Conservation (phyloP, 306 rosid species). For the Prunus mume region DNA sequence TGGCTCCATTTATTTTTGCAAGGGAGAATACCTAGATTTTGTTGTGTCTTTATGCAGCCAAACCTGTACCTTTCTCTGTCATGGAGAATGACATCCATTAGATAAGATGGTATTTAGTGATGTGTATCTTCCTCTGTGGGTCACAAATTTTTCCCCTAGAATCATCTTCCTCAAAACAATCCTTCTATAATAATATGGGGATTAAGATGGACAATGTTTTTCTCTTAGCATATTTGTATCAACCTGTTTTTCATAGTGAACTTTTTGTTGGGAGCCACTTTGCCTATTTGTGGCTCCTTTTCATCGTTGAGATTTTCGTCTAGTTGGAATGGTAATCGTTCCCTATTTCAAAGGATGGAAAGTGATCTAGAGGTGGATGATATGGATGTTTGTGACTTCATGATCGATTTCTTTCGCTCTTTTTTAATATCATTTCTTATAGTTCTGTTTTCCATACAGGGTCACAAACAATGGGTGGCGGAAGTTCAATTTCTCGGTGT, state of each 20-base stretch:
- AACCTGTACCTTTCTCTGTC: background rate
- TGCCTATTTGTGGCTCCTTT: background rate
- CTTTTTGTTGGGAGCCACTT: background rate
- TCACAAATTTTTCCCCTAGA: background rate
- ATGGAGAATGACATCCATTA: background rate
- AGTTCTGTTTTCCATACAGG: conserved; percentile 34
- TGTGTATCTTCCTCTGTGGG: too few species aligned
- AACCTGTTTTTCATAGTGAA: background rate
- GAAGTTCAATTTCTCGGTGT: conserved; percentile 86
- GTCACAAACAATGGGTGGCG: conserved; percentile 83
- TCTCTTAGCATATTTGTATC: background rate
- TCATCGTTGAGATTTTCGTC: background rate
- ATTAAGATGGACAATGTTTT: too few species aligned
- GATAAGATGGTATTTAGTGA: background rate
- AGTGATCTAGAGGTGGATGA: background rate
- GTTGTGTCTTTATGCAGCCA: background rate
- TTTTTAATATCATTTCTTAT: background rate
- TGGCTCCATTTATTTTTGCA: background rate
- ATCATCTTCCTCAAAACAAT: too few species aligned
- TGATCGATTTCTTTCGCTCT: background rate
- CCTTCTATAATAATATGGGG: too few species aligned
- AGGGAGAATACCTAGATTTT: background rate
- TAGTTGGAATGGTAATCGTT: background rate
- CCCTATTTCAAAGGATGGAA: background rate
- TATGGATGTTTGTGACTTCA: background rate